These are phyloP conservation scores for Trichosporon faecale DNA, from an alignment of 1,284 basidiomycete species.

Conservation along the genomic window DNA sequence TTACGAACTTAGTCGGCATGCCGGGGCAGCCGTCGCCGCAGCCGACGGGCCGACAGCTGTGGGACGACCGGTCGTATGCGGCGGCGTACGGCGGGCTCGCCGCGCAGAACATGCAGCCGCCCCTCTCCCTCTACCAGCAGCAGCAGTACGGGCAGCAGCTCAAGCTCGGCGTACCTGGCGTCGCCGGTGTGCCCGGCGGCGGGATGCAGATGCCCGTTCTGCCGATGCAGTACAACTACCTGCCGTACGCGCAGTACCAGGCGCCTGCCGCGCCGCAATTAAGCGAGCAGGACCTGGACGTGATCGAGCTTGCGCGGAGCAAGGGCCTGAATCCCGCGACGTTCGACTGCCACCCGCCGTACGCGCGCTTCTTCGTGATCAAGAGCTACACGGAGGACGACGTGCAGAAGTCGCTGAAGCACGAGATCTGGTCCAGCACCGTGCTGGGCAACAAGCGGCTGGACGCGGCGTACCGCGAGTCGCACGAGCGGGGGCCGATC, in stretches of 20 bases:
- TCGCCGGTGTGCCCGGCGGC: slow-evolving; percentile 15
- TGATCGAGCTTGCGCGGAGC: slow-evolving; percentile 75
- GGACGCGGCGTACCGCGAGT: slow-evolving; percentile 92
- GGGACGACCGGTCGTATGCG: slow-evolving; percentile 22
- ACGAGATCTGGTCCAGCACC: slow-evolving; percentile 95
- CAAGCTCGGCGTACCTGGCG: slow-evolving; percentile 22
- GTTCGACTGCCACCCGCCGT: slow-evolving; percentile 75
- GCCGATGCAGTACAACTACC: slow-evolving; percentile 16
- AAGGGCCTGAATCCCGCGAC: slow-evolving; percentile 88
- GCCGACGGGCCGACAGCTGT: slow-evolving; percentile 19
- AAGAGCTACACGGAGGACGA: slow-evolving; percentile 97
- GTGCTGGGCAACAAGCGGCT: slow-evolving; percentile 92
- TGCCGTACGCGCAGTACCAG: slow-evolving; percentile 15
- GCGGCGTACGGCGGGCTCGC: slow-evolving; percentile 7
- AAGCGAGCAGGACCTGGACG: slow-evolving; percentile 58
- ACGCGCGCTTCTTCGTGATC: slow-evolving; percentile 88
- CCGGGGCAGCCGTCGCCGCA: slow-evolving; percentile 35
- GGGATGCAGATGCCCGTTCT: slow-evolving; percentile 12
- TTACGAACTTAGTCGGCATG: slow-evolving; percentile 45
- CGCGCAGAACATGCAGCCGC: slow-evolving; percentile 18
- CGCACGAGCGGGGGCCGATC: slow-evolving; percentile 76
- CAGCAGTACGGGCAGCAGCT: slow-evolving; percentile 25
- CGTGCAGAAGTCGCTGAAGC: slow-evolving; percentile 92
- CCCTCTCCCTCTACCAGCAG: slow-evolving; percentile 28
- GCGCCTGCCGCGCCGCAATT: slow-evolving; percentile 10